Base-by-base conservation (phyloP, 441 rosid genomes). In the Sinapis alba region DNA sequence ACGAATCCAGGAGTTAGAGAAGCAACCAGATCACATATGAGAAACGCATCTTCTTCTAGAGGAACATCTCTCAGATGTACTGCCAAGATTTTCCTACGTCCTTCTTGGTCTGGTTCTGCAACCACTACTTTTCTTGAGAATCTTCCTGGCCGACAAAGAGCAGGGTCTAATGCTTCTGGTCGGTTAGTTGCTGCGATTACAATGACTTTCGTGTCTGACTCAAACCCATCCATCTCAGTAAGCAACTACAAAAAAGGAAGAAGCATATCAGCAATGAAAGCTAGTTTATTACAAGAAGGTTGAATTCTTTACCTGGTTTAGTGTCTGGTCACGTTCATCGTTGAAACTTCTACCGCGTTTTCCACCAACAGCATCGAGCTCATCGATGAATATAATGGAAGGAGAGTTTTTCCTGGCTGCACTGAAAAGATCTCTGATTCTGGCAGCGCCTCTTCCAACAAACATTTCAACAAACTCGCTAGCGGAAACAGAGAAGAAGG, bases 201-300 rank as follows among this genome's bases (percentile, higher is more conserved):
- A 51, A 90, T 83, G 60, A 88, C 87, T 83, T 85, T 96, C 76
- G 82, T 88, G 54, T 85, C 91, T 1, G 89, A 76, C 81, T 86
- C 92, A 62, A 90, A 90, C 36, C 99, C 98, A 79, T 96, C 99
- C 98, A 93, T 93, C 84, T 96, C 98, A 57, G 98, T 96, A 81
- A 96, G 92, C 84, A 96, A 83, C 99, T 96, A 76, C 84, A 87
- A 72, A 83, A 16, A 2, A 21, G 34, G 66, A 69, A 64, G 23
- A 50, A 57, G 5, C 28, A 72, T 20, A 11, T 74, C 47, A 78
- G 30, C 13, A 24, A 56, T 2, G 34, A 36, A 8, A 6, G 4
- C 41, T 30, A 47, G 60, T 2, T 23, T 7, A 11, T 50, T 26
- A 26, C 16, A 51, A 38, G 6, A 62, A 15, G 9, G 47, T 50